These are phyloP conservation scores for Multifurca ochricompacta DNA, from an alignment of 768 basidiomycete species.

Conservation along the genomic window DNA sequence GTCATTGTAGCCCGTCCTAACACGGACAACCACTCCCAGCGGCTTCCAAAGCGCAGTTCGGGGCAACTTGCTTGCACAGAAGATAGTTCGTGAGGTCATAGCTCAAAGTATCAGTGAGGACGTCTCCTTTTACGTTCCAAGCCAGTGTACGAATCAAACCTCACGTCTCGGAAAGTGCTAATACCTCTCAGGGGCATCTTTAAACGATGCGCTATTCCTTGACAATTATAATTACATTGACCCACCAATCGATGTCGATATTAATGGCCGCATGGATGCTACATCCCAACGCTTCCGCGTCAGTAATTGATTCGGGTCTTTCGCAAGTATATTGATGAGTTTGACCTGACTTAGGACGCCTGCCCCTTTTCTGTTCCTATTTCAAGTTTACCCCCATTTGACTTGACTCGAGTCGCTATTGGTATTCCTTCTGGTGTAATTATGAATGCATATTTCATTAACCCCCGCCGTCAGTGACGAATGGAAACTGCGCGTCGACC, in stretches of 20 bases:
- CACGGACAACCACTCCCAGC: constrained; percentile 25
- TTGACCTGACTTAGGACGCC: constrained; percentile 26
- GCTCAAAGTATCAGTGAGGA: constrained; percentile 33
- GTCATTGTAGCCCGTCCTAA: background rate
- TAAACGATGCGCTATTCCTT: constrained; percentile 28
- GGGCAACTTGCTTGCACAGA: constrained; percentile 49
- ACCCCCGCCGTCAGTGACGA: constrained; percentile 7
- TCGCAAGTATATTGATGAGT: background rate
- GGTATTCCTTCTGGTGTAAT: background rate
- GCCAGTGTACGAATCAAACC: constrained; percentile 39
- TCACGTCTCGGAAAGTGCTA: background rate
- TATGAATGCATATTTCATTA: background rate
- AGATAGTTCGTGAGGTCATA: constrained; percentile 49
- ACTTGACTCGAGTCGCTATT: constrained; percentile 16
- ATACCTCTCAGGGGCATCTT: constrained; percentile 25
- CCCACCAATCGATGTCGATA: constrained; percentile 23
- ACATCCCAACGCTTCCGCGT: constrained; percentile 32
- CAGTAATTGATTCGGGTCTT: constrained; percentile 1
- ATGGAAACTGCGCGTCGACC: constrained; percentile 42
- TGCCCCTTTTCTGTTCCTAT: constrained; percentile 20
- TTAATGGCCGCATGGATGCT: constrained; percentile 27
- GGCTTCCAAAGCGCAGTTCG: constrained; percentile 52
- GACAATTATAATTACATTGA: constrained; percentile 27
- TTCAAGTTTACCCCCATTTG: constrained; percentile 13
- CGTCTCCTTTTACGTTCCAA: constrained; percentile 41